A percentile compares a stretch with the other conserved stretches of the same genome.
Evolutionary conservation across 2,329 filamentous ascomycete genomes (phyloP).

Genomic region (Tolypocladium tropicale): DNA sequence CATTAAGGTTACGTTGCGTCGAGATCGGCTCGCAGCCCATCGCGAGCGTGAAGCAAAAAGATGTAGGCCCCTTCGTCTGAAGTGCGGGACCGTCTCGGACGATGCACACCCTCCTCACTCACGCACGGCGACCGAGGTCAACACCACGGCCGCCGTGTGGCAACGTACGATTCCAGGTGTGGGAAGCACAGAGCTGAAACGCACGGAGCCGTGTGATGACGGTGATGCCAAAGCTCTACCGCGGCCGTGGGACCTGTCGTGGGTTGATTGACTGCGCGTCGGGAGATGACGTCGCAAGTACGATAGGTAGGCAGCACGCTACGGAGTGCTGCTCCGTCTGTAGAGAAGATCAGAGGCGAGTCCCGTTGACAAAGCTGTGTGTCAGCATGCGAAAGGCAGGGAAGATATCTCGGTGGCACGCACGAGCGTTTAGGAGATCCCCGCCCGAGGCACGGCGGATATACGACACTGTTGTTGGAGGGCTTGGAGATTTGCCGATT

Average conservation of each 20-base stretch:
- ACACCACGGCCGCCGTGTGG: background rate
- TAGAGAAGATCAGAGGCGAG: background rate
- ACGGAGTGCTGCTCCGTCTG: too few relatives aligned
- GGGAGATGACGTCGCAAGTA: background rate
- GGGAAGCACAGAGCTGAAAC: background rate
- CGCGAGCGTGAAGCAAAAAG: too few relatives aligned
- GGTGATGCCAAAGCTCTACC: background rate
- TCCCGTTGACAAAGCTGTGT: background rate
- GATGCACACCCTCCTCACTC: background rate
- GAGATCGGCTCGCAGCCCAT: background rate
- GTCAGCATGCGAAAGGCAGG: background rate
- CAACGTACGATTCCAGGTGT: background rate
- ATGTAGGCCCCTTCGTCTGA: conserved; percentile 1
- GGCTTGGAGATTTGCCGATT: too few relatives aligned
- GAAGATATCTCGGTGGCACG: background rate
- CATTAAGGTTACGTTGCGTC: background rate
- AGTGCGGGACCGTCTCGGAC: background rate
- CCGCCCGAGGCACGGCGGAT: background rate
- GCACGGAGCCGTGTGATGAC: background rate
- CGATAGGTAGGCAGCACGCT: too few relatives aligned
- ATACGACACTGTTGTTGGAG: background rate
- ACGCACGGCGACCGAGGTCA: background rate
- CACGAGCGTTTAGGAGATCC: background rate
- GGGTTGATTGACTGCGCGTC: background rate
- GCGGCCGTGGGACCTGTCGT: background rate